These are phyloP conservation scores for Cutaneotrichosporon cavernicola DNA, from an alignment of 1,284 basidiomycete genomes.

Conservation along the genomic window DNA sequence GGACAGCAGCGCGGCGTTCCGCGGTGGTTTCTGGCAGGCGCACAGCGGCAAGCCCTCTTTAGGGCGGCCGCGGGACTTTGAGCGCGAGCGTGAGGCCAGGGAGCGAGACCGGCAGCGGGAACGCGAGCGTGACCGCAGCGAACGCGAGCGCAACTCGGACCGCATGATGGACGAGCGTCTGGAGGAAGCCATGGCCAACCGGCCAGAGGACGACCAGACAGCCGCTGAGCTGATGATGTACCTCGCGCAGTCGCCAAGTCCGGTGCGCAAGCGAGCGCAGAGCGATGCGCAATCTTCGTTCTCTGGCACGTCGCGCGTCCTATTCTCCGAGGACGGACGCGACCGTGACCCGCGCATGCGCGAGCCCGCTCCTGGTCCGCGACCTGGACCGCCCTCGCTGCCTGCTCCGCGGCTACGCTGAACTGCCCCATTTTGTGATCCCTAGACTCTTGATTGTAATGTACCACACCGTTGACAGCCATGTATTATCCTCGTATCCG, in stretches of 20 bases:
- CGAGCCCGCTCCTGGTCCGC: slow-evolving; percentile 13
- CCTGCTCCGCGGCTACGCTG: slow-evolving; percentile 6
- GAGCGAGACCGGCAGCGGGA: slow-evolving; percentile 16
- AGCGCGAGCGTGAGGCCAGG: slow-evolving; percentile 13
- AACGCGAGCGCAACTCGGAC: slow-evolving; percentile 12
- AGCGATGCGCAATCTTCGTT: slow-evolving; percentile 19
- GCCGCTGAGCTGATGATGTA: slow-evolving; percentile 54
- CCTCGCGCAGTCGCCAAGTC: slow-evolving; percentile 49
- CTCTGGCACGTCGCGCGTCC: slow-evolving; percentile 39
- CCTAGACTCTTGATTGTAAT: background rate
- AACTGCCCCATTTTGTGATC: background rate
- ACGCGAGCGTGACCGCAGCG: slow-evolving; percentile 18
- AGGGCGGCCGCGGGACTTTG: background rate
- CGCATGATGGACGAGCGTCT: slow-evolving; percentile 6
- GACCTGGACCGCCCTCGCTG: slow-evolving; percentile 10
- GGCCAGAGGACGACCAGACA: slow-evolving; percentile 44
- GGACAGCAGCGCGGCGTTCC: slow-evolving; percentile 22
- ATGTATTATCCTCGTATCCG: background rate
- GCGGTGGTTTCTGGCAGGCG: slow-evolving; percentile 21
- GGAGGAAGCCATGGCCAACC: slow-evolving; percentile 11
- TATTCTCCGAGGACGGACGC: slow-evolving; percentile 38
- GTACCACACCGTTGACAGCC: background rate
- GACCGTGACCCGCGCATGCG: slow-evolving; percentile 11
- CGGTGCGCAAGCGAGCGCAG: slow-evolving; percentile 22
- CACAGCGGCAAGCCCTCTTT: slow-evolving; percentile 7